A percentile compares a stretch with the other conserved stretches of the same genome.
These are phyloP conservation scores for Pseudogymnoascus sp. DNA, from an alignment of 2,329 filamentous ascomycete species.

Conservation along the genomic window DNA sequence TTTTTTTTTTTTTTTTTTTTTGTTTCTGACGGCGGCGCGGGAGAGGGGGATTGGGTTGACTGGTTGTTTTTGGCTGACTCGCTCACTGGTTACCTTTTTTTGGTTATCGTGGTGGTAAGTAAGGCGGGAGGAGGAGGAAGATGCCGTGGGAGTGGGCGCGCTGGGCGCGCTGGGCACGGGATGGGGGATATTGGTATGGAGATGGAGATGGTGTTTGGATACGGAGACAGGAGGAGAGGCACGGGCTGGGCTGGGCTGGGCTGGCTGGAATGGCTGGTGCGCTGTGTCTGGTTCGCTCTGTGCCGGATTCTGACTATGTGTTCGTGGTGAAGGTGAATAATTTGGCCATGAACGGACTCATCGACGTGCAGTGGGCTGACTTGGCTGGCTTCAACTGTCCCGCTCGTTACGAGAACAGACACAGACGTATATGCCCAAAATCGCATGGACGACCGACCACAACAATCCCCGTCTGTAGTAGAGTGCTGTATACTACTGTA, in stretches of 20 bases:
- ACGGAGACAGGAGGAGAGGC: background rate
- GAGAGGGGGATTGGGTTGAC: background rate
- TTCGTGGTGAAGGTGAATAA: background rate
- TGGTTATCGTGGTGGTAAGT: background rate
- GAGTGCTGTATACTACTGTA: background rate
- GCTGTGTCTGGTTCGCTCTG: background rate
- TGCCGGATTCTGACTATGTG: background rate
- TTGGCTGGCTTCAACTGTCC: background rate
- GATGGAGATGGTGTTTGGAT: background rate
- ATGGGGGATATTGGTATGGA: background rate
- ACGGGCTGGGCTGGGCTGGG: background rate
- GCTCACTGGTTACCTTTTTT: background rate
- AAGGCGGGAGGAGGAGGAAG: background rate
- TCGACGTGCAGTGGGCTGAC: no score
- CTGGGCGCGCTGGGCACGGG: background rate
- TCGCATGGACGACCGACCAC: background rate
- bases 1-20: no score
- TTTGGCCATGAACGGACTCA: background rate
- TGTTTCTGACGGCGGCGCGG: background rate
- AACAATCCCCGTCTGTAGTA: background rate
- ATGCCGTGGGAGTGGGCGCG: background rate
- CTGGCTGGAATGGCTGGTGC: background rate
- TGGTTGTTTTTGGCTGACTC: background rate
- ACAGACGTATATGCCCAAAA: background rate
- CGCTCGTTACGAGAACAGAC: background rate